Evolutionary conservation across 495 filamentous ascomycete species (phyloP).

Genomic region (Neurospora hispaniola): DNA sequence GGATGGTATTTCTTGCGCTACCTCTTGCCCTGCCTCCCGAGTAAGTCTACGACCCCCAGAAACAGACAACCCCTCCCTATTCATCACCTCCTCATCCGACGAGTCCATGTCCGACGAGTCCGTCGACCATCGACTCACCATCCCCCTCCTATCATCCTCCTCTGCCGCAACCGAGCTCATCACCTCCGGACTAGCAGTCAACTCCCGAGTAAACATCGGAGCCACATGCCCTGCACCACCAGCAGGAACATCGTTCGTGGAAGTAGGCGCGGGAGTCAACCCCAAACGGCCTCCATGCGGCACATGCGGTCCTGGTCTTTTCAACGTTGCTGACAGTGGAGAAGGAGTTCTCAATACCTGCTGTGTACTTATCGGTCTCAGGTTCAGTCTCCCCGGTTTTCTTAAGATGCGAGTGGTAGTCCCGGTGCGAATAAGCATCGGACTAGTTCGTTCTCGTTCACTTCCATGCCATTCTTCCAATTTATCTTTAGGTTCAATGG

Average conservation of each 20-base stretch:
- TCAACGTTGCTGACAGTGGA: not conserved
- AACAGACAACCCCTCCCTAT: not conserved
- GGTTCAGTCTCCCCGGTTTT: not conserved
- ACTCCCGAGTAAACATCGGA: not conserved
- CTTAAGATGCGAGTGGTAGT: fast-evolving
- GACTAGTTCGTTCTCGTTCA: not conserved
- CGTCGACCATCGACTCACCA: not conserved
- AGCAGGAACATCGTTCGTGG: too few relatives aligned
- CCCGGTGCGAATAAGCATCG: fast-evolving
- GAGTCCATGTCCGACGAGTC: not conserved
- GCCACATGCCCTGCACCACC: not conserved
- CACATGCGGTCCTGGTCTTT: not conserved
- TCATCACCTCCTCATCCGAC: not conserved
- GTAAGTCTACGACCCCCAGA: not conserved
- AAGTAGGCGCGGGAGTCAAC: too few relatives aligned
- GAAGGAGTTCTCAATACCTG: not conserved
- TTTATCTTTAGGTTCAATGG: not conserved
- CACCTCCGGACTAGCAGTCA: not conserved
- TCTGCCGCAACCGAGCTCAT: not conserved
- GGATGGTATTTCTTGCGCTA: too few relatives aligned
- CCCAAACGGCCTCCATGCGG: not conserved
- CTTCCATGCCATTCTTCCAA: not conserved
- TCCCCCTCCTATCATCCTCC: not conserved
- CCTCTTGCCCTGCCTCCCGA: not conserved
- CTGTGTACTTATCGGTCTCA: not conserved